Evolutionary conservation across 2,329 filamentous ascomycete species (phyloP), one percentile per base, ranked within the genome.

Genomic region (Stemphylium vesicarium): DNA sequence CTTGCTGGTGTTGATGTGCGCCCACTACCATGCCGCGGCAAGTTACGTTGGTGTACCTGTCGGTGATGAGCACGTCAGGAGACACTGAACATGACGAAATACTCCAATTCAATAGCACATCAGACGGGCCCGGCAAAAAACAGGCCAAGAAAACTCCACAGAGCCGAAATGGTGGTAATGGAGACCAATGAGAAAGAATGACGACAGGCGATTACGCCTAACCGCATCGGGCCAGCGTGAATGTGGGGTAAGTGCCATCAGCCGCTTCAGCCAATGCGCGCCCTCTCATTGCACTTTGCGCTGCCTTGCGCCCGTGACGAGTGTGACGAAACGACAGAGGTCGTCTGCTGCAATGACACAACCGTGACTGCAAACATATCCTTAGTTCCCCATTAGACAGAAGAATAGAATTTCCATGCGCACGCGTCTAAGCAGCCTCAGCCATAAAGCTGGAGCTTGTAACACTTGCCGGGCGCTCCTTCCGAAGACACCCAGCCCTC

Each of bases 401-500:
- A 20, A 24, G 8, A 39, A 18, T 13, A 40, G 36, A 20, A 32
- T 32, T 40, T 51, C 52, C 42, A 62, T 64, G 62, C 37, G 55
- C 38, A 33, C 39, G 47, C 40, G 42, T 12, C 37, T 44, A 24
- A 44, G 51, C 31, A 43, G 15, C 32, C 41, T 31, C 51, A 51
- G 56, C 58, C 56, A 47, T 43, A 18, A 53, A 36, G 56, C 54
- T 62, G 37, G 42, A 45, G 51, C 55, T 35, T 7, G 33, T 46
- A 42, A 29, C 48, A 58, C 45, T 42, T 68, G 63, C 66, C 66
- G 66, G 59, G 43, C 56, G 50, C 24, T 44, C 31, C 33, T 64
- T 62, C 66, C 66, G 66, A 58, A 37, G 50, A 37, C 59, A 59
- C 55, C 59, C 59, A 63, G 59, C 49, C 20, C 54, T 57, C 49